Evolutionary conservation across 371 early-diverging fungal genomes (phyloP).

Genomic region (Mucor saturninus): DNA sequence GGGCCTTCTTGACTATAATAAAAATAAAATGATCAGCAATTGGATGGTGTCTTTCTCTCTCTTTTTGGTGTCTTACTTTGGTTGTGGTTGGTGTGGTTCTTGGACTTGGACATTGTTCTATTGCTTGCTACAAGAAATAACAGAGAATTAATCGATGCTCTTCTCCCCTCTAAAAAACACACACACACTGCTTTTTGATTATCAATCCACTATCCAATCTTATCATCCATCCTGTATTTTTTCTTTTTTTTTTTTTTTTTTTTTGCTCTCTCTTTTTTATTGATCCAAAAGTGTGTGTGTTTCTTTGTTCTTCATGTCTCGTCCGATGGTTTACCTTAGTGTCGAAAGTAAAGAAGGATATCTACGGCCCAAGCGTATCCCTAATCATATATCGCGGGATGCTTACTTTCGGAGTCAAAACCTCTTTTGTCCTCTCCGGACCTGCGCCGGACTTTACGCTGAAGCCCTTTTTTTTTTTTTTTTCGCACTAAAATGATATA

Average conservation of each 20-base stretch:
- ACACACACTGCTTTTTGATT: neutral
- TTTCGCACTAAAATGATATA: too few relatives aligned
- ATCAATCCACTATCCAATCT: neutral
- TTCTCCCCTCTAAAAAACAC: neutral
- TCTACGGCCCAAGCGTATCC: neutral
- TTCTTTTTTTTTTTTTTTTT: neutral
- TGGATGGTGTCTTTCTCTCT: neutral
- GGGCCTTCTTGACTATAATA: slow-evolving; percentile 90
- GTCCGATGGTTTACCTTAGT: slow-evolving; percentile 19
- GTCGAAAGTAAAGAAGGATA: slow-evolving; percentile 26
- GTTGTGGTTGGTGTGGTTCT: slow-evolving; percentile 99
- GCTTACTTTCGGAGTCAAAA: too few relatives aligned
- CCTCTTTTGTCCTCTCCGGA: too few relatives aligned
- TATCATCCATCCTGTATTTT: neutral
- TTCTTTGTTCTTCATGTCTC: neutral
- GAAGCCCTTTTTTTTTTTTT: too few relatives aligned
- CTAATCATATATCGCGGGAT: too few relatives aligned
- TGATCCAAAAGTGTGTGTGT: neutral
- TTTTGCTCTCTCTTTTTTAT: neutral
- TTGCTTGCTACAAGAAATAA: slow-evolving; percentile 2
- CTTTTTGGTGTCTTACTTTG: slow-evolving; percentile 68
- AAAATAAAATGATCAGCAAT: neutral
- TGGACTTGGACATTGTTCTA: slow-evolving; percentile 85
- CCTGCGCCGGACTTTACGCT: too few relatives aligned
- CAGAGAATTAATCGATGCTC: neutral